Conservation (phyloP, 2,329 filamentous ascomycete genomes). For the Aspergillus novoparasiticus region DNA sequence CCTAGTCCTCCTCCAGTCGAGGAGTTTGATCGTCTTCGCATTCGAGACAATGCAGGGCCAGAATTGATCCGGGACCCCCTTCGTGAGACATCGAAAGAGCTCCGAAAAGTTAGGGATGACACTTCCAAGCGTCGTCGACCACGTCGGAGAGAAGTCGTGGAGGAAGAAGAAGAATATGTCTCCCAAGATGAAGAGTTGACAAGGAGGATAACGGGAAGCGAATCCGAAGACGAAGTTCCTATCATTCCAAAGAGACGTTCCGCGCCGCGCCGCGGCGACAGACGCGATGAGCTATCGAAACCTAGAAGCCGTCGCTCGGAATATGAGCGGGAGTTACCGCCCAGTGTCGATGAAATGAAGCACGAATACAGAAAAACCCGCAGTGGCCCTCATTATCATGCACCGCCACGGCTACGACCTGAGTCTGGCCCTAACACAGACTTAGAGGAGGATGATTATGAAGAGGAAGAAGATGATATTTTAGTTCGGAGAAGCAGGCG, state of each 20-base stretch:
- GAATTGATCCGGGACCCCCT: constrained; percentile 34
- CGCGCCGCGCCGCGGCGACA: constrained; percentile 4
- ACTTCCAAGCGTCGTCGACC: background rate
- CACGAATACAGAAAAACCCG: constrained; percentile 13
- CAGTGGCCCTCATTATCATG: constrained; percentile 8
- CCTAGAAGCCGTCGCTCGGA: constrained; percentile 8
- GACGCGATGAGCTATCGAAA: constrained; percentile 2
- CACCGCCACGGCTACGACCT: constrained; percentile 12
- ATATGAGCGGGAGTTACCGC: constrained; percentile 10
- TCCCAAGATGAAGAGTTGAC: constrained; percentile 15
- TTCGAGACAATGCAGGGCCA: constrained; percentile 39
- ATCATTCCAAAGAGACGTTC: constrained; percentile 5
- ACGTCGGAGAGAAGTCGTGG: constrained; percentile 2
- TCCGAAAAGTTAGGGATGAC: constrained; percentile 4
- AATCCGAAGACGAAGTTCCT: constrained; percentile 16
- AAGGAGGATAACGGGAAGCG: constrained; percentile 16
- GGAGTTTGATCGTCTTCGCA: constrained; percentile 42
- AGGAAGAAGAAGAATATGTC: constrained; percentile 14
- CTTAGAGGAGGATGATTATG: constrained; percentile 14
- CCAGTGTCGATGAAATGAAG: constrained; percentile 3
- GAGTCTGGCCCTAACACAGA: constrained; percentile 18
- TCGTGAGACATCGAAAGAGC: constrained; percentile 9
- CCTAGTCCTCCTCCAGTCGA: constrained; percentile 47
- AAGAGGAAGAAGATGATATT: constrained; percentile 34
- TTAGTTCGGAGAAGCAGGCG: constrained; percentile 33